Percentiles rank a stretch among this genome's conserved stretches.
These are phyloP conservation scores for Phytopythium helicoides DNA, from an alignment of 352 stramenopile genomes.

Conservation along the genomic window DNA sequence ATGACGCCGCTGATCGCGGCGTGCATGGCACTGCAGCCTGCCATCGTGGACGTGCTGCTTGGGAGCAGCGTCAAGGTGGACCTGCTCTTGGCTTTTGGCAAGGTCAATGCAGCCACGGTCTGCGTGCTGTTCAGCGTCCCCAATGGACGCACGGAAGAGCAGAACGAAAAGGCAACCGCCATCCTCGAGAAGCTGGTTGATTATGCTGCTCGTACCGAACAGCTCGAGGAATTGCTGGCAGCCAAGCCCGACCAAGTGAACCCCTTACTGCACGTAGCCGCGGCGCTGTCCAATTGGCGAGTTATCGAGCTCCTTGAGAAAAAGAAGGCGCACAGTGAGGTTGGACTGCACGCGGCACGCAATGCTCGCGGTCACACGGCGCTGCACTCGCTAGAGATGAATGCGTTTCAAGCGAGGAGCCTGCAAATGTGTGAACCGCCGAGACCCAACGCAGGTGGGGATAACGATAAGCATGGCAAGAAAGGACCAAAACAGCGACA, in stretches of 20 bases:
- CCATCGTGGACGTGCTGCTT: slow-evolving; percentile 42
- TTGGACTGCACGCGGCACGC: slow-evolving; percentile 15
- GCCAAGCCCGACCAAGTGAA: slow-evolving; percentile 49
- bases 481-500: slow-evolving; percentile 6
- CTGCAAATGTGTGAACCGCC: slow-evolving; percentile 37
- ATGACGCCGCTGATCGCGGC: slow-evolving; percentile 52
- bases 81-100: slow-evolving; percentile 34
- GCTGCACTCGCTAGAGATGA: slow-evolving; percentile 49
- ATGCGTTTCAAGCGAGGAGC: slow-evolving; percentile 51
- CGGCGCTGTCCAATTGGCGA: slow-evolving; percentile 43
- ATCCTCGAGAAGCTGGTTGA: slow-evolving; percentile 40
- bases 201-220: slow-evolving; percentile 28
- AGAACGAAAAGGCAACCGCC: slow-evolving; percentile 31
- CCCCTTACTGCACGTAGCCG: slow-evolving; percentile 44
- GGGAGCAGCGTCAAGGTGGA: slow-evolving; percentile 16
- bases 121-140: slow-evolving; percentile 47
- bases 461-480: slow-evolving; percentile 6
- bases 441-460: slow-evolving; percentile 6
- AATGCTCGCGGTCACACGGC: slow-evolving; percentile 35
- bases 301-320: slow-evolving; percentile 35
- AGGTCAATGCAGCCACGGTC: slow-evolving; percentile 38
- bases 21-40: slow-evolving; percentile 45
- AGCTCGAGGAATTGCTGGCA: slow-evolving; percentile 28
- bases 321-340: slow-evolving; percentile 18
- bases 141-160: slow-evolving; percentile 46